Evolutionary conservation across 257 asterid species (phyloP).

Genomic region (Penstemon newberryi): DNA sequence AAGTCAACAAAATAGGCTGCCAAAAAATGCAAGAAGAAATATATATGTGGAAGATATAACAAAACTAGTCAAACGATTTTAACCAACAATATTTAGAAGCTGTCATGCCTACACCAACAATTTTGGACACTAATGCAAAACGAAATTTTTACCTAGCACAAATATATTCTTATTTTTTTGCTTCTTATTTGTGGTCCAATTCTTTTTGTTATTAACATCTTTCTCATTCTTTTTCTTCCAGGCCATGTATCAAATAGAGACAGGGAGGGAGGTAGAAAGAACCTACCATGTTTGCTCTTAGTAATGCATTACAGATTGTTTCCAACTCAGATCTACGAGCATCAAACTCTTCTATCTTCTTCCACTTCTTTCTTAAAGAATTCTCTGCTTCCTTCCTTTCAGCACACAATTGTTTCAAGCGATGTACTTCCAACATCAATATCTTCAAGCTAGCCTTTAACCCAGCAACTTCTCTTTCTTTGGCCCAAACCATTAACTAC

Average conservation of each 20-base stretch:
- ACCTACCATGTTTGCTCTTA: constrained; percentile 84
- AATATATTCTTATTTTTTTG: not conserved
- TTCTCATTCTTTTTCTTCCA: constrained; percentile 18
- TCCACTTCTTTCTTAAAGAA: constrained; percentile 93
- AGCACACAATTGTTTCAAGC: constrained; percentile 81
- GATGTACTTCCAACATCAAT: constrained; percentile 78
- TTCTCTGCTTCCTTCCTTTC: constrained; percentile 99
- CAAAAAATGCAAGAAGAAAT: constrained; percentile 7
- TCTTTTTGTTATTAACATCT: not conserved
- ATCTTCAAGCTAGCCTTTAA: constrained; percentile 81
- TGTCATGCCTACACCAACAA: constrained; percentile 16
- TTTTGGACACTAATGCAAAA: not conserved
- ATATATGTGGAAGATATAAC: constrained; percentile 1
- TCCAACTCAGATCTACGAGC: constrained; percentile 97
- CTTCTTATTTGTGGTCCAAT: constrained; percentile 11
- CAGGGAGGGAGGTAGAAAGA: constrained; percentile 12
- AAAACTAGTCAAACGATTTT: not conserved
- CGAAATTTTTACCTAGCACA: not conserved
- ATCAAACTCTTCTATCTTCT: constrained; percentile 96
- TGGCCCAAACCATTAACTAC: constrained; percentile 95
- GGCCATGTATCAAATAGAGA: not conserved
- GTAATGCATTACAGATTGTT: constrained; percentile 73
- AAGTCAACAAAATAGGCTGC: constrained; percentile 19
- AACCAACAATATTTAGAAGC: constrained; percentile 18
- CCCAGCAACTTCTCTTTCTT: constrained; percentile 97